Evolutionary conservation across 2,329 filamentous ascomycete genomes (phyloP).

Genomic region (Byssothecium circinans): DNA sequence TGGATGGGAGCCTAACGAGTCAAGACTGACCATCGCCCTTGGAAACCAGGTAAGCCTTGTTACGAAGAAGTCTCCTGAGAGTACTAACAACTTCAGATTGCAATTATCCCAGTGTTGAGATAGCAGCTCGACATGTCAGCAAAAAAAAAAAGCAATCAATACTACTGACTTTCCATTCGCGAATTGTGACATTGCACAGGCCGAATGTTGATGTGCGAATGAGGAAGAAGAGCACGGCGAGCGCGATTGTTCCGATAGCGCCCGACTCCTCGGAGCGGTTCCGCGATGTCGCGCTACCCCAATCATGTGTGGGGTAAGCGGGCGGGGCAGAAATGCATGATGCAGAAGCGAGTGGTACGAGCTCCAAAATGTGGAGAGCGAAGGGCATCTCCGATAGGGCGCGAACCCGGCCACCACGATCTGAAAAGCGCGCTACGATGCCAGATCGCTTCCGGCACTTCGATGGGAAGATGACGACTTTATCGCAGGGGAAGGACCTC

Average conservation of each 20-base stretch:
- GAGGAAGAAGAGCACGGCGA: background rate
- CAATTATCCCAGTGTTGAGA: conserved; percentile 35
- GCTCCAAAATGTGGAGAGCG: conserved; percentile 19
- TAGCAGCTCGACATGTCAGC: conserved; percentile 20
- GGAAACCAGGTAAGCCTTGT: conserved; percentile 39
- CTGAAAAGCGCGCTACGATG: conserved; percentile 4
- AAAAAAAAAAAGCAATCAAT: background rate
- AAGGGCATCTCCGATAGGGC: conserved; percentile 12
- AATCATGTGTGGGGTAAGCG: conserved; percentile 18
- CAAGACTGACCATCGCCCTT: conserved; percentile 40
- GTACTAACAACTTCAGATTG: conserved; percentile 29
- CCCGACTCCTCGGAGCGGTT: conserved; percentile 4
- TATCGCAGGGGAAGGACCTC: background rate
- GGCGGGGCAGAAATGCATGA: conserved; percentile 15
- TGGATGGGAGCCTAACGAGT: conserved; percentile 45
- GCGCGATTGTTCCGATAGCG: background rate
- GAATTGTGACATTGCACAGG: background rate
- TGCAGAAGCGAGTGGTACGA: conserved; percentile 24
- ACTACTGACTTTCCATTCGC: background rate
- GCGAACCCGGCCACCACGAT: no score
- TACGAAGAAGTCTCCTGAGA: background rate
- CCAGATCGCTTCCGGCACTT: conserved; percentile 13
- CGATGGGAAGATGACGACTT: background rate
- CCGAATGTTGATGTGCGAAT: background rate
- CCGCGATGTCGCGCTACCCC: conserved; percentile 7